Base-by-base conservation (phyloP, 495 filamentous ascomycete species). In the Neurospora sp. region DNA sequence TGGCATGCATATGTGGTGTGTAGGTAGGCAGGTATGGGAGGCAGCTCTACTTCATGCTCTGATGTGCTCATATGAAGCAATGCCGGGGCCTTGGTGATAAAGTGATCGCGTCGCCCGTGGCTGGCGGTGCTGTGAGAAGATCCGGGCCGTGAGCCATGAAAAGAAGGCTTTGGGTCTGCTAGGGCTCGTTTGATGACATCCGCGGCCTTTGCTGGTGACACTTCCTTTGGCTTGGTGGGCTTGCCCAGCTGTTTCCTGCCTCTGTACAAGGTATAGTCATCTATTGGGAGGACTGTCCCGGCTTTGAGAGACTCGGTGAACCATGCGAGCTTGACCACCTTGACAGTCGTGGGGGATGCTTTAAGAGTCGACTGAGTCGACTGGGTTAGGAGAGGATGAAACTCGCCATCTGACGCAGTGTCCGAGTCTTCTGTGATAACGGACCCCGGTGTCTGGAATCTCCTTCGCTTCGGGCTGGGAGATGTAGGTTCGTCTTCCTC, bases 291-390 rank as follows among this genome's bases (percentile, higher is more conserved):
- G 3, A 89, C 74, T 18, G 75, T 75, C 7, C 86, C 84, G 1
- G 83, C 78, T 44, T 83, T 79, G 14, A 94, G 71, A 12, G 89
- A 94, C 35, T 88, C 84, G 9, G 87, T 82, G 40, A 96, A 85
- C 95, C 95, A 98, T 3, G 88, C 82, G 0, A 96, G 81, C 76
- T 88, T 93, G 35, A 96, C 84, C 22, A 97, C 91, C 71, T 84
- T 88, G 74, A 96, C 78, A 3, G 80, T 82, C 20, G 85, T 80
- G 22, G 48, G 53, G 6, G 53, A 7, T 35, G 11, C 53, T 66
- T 66, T 35, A 35, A 66, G 53, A 20, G 27, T 41, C 31, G 71
- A 38, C 27, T 59, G 27, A 10, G 68, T 61, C 61, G 71, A 59
- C 20, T 44, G 22, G 3, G 61, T 48, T 31, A 20, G 37, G 11